Base-by-base conservation (phyloP, 1,284 basidiomycete genomes). In the Wolfiporia cocos region DNA sequence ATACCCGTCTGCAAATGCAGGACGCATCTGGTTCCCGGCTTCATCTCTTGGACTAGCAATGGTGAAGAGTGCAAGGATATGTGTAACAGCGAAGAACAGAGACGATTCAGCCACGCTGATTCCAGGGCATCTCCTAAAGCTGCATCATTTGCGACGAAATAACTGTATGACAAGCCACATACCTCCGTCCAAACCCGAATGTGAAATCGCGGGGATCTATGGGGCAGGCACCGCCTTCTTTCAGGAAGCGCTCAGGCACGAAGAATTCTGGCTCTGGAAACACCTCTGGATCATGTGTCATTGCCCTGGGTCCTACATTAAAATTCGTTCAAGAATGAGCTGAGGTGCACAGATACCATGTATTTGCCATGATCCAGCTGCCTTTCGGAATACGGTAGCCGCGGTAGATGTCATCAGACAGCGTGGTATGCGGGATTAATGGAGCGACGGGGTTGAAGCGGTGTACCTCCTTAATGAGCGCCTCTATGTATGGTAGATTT, bases 261-360 rank as follows among this genome's bases (percentile, higher is more conserved):
- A 73, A 74, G 9, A 39, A 43, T 5, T 67, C 57, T 6, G 69
- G 65, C 4, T 64, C 49, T 38, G 53, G 45, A 46, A 57, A 59
- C 37, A 56, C 48, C 4, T 44, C 48, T 12, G 67, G 64, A 47
- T 71, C 66, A 23, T 63, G 64, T 59, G 67, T 63, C 29, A 73
- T 71, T 3, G 63, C 65, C 51, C 69, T 73, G 23, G 19, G 21
- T 18, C 30, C 7, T 3, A 12, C 4, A 24, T 15, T 18, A 34
- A 14, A 17, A 17, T 9, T 4, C 15, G 11, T n/a, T 18, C 5
- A 9, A 15, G 18, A 11, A 17, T 15, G 21, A 7, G 5, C 5
- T 20, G 6, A 36, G 14, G 10, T 22, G 4, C 5, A n/a, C 4
- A 40, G 43, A 3, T 11, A 49, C 47, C 49, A 50, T 7, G 42